Percentiles rank a stretch among this genome's conserved stretches.
Evolutionary conservation across 2,329 filamentous ascomycete species (phyloP).

Genomic region (Trichoderma sp.): DNA sequence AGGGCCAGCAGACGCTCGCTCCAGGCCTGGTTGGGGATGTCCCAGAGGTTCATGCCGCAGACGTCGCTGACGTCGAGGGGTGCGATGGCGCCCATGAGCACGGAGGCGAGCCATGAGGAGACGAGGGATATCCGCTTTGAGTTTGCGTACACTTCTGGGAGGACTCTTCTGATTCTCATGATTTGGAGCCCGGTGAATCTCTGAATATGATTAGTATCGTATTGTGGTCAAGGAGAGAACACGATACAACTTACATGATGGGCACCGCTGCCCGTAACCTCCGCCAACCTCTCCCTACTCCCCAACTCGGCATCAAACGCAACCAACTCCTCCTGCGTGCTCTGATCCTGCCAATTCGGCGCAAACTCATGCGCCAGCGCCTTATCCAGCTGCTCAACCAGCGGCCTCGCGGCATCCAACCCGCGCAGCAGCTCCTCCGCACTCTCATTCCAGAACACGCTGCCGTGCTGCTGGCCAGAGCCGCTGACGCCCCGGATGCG

Average conservation of each 20-base stretch:
- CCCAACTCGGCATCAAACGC: conserved; percentile 75
- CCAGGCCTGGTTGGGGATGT: conserved; percentile 73
- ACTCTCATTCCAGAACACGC: conserved; percentile 81
- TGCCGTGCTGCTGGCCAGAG: conserved; percentile 95
- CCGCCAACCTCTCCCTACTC: conserved; percentile 63
- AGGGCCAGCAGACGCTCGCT: conserved; percentile 72
- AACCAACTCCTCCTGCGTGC: conserved; percentile 89
- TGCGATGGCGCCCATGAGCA: conserved; percentile 81
- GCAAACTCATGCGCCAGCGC: conserved; percentile 83
- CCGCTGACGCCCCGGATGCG: conserved; percentile 80
- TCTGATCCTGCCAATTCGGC: conserved; percentile 98
- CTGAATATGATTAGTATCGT: conserved; percentile 38
- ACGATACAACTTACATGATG: conserved; percentile 70
- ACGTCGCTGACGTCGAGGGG: conserved; percentile 93
- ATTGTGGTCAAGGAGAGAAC: neutral
- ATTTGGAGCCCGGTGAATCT: conserved; percentile 98
- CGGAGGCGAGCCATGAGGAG: conserved; percentile 88
- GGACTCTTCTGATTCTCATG: conserved; percentile 75
- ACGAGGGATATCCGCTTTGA: conserved; percentile 88
- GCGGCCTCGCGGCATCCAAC: conserved; percentile 57
- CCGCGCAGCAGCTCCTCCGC: conserved; percentile 62
- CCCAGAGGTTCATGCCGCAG: conserved; percentile 96
- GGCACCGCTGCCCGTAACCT: conserved; percentile 83
- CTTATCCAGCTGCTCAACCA: conserved; percentile 68
- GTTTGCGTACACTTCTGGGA: conserved; percentile 75